Evolutionary conservation across 1,284 basidiomycete genomes (phyloP), one percentile per base, ranked within the genome.

Genomic region (Ustilago esculenta): DNA sequence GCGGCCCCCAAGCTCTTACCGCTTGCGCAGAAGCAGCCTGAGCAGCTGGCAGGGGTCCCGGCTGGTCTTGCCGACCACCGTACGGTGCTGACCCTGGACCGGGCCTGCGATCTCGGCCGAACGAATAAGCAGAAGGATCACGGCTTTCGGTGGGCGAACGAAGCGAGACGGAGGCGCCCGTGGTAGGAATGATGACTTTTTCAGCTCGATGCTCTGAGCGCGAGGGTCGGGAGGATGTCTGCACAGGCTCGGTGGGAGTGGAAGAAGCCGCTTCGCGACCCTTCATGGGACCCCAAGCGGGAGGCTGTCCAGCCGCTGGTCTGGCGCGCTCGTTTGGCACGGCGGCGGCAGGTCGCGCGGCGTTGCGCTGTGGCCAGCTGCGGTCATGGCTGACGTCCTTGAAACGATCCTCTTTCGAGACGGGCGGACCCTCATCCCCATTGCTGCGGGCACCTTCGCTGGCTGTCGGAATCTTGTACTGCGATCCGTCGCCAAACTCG

Each of bases 401-500:
- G 71, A 79, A 79, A n/a, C 76, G 70, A 2, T 79, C 75, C 44
- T 79, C 76, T 40, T 79, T 79, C 20, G 55, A 64, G 21, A 79
- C 64, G 14, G 68, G 72, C n/a, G 52, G 55, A 7, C 40, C 58
- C 3, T 53, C 59, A 7, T 53, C 50, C 11, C 21, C 44, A 21
- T 35, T 43, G 18, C 24, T 43, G n/a, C 57, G 46, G 18, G 59
- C 61, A 14, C 61, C 65, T n/a, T 75, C 51, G 33, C 53, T 48
- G 32, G 56, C 53, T 1, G 61, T 46, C 0, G 76, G 64, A 15
- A 81, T 73, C 45, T 79, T 78, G 71, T 81, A 81, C 54, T 79
- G 75, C 5, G 70, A 72, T 37, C 80, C 80, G 34, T 81, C 80
- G 25, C 74, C 80, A 44, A 81, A 81, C 25, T 81, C 77, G 41